Percentiles rank a stretch among this genome's conserved stretches.
Conservation (phyloP, 257 asterid genomes). For the Jacaranda copaia region DNA sequence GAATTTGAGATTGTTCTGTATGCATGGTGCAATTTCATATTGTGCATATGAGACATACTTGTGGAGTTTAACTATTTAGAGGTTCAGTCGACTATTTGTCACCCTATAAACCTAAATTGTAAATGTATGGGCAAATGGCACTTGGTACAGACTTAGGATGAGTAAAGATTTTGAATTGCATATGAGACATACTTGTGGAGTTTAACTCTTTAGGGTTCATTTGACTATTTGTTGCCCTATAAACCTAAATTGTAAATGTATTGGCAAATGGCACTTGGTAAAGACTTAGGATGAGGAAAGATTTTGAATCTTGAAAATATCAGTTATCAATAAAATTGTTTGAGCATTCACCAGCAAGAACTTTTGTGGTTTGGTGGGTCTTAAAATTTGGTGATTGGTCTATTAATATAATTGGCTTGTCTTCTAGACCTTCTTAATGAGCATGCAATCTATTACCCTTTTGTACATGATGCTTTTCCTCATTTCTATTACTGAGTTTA, state of each 20-base stretch:
- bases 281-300: not conserved
- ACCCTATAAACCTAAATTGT: not conserved
- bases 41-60: not conserved
- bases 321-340: not conserved
- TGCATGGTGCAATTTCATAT: not conserved
- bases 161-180: not conserved
- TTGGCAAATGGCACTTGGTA: too few species aligned
- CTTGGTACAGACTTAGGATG: not conserved
- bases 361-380: not conserved
- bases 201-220: conserved; percentile 4
- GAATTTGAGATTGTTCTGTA: too few species aligned
- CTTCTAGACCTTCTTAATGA: conserved; percentile 3
- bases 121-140: too few species aligned
- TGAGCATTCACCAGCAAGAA: not conserved
- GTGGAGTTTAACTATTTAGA: not conserved
- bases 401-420: not conserved
- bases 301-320: not conserved
- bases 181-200: conserved; percentile 6
- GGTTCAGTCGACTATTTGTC: conserved; percentile 11
- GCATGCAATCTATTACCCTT: conserved; percentile 13
- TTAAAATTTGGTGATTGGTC: not conserved
- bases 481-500: conserved; percentile 10
- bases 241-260: not conserved
- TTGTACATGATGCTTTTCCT: not conserved
- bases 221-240: not conserved